phyloP scores from a whole-genome alignment of 495 filamentous ascomycete genomes.

The Barbatosphaeria neglecta region DNA sequence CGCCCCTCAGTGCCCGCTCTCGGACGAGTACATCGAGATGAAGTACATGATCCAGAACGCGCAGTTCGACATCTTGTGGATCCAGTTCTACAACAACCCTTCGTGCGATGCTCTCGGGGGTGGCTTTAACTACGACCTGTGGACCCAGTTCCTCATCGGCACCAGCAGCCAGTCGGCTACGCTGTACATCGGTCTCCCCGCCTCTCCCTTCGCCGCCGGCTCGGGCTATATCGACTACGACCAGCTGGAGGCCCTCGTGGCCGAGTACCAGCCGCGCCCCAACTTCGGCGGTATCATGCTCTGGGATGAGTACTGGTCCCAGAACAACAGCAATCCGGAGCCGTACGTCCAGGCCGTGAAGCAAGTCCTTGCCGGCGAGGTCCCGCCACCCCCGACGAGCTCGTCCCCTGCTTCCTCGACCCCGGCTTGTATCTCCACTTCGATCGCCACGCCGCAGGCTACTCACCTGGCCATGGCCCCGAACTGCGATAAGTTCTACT shows the following conservation, averaged over 20 bases:
- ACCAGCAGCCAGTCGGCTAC: constrained; percentile 42
- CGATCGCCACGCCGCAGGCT: not conserved
- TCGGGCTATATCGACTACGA: constrained; percentile 10
- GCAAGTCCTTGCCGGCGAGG: not conserved
- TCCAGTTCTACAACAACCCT: constrained; percentile 58
- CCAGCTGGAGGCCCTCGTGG: constrained; percentile 7
- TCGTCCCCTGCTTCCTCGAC: not conserved
- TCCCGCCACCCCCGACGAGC: not conserved
- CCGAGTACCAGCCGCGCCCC: constrained; percentile 7
- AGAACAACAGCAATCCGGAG: constrained; percentile 5
- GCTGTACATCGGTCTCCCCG: constrained; percentile 47
- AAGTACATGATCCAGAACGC: constrained; percentile 38
- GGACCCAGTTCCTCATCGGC: constrained; percentile 43
- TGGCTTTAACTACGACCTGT: constrained; percentile 47
- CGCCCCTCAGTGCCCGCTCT: constrained; percentile 48
- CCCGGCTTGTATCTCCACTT: constrained; percentile 1
- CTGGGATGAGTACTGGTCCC: constrained; percentile 16
- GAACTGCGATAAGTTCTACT: constrained; percentile 12
- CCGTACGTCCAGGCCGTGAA: constrained; percentile 6
- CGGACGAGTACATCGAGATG: constrained; percentile 36
- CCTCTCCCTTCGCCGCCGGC: constrained; percentile 21
- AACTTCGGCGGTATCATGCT: constrained; percentile 18
- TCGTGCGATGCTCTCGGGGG: constrained; percentile 33
- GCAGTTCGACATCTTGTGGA: constrained; percentile 47
- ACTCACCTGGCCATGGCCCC: not conserved